A percentile compares a stretch with the other conserved stretches of the same genome.
Evolutionary conservation across 208 protist species (phyloP).

Genomic region (Angomonas ambiguus): DNA sequence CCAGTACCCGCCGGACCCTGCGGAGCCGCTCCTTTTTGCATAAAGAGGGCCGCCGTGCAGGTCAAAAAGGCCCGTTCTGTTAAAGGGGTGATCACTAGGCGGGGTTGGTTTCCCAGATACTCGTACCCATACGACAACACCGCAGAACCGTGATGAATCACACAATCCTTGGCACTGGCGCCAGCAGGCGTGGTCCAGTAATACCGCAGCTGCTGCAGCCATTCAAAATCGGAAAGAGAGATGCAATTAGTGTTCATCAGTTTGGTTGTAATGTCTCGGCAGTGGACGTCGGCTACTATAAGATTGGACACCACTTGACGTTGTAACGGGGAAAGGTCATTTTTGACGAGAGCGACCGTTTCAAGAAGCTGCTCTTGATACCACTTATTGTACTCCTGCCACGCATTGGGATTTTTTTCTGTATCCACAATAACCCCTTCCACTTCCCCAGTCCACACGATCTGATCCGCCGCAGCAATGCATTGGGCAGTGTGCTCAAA

Average conservation of each 20-base stretch:
- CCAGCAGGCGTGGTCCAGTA: slow-evolving; percentile 72
- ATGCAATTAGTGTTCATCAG: slow-evolving; percentile 48
- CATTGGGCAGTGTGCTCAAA: slow-evolving; percentile 90
- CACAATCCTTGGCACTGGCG: slow-evolving; percentile 50
- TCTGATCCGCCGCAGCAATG: slow-evolving; percentile 81
- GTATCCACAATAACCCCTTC: slow-evolving; percentile 58
- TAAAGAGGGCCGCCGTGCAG: slow-evolving; percentile 89
- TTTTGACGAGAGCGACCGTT: slow-evolving; percentile 89
- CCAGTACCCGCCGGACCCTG: slow-evolving; percentile 95
- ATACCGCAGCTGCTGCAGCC: slow-evolving; percentile 91
- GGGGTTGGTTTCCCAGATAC: slow-evolving; percentile 92
- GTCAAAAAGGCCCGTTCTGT: slow-evolving; percentile 94
- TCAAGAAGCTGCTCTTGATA: slow-evolving; percentile 76
- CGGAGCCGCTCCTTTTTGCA: slow-evolving; percentile 90
- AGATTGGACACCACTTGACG: slow-evolving; percentile 88
- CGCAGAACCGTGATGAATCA: slow-evolving; percentile 81
- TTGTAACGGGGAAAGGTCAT: slow-evolving; percentile 71
- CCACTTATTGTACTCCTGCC: slow-evolving; percentile 63
- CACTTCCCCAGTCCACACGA: slow-evolving; percentile 91
- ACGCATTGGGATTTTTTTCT: slow-evolving; percentile 17
- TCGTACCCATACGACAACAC: slow-evolving; percentile 93
- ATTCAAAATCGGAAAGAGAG: slow-evolving; percentile 87
- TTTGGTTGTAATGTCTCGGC: slow-evolving; percentile 83
- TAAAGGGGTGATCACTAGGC: slow-evolving; percentile 96
- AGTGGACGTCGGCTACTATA: slow-evolving; percentile 95